Percentiles rank a stretch among this genome's conserved stretches.
phyloP scores from a whole-genome alignment of 768 basidiomycete species.

The Termitomyces sp. region DNA sequence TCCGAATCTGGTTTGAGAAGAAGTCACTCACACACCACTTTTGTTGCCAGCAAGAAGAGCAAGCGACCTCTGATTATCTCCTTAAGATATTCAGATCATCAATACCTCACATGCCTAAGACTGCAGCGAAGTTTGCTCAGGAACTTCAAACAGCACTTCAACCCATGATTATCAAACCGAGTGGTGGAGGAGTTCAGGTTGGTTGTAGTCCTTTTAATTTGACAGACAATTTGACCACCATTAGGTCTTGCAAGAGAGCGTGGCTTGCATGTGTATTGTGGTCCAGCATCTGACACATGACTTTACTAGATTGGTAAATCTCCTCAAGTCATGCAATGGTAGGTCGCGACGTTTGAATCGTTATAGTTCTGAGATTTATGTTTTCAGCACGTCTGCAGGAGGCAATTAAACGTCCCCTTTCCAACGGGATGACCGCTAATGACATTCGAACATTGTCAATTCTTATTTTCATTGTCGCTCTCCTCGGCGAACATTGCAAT shows the following conservation, averaged over 20 bases:
- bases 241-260: slow-evolving; percentile 85
- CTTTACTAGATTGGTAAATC: slow-evolving; percentile 68
- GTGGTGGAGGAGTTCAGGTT: slow-evolving; percentile 63
- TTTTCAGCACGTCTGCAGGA: slow-evolving; percentile 60
- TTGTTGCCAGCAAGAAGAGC: slow-evolving; percentile 67
- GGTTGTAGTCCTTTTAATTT: slow-evolving; percentile 13
- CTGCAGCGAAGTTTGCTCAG: slow-evolving; percentile 81
- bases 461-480: slow-evolving; percentile 78
- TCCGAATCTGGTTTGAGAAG: not conserved
- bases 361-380: not conserved
- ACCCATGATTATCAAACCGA: slow-evolving; percentile 89
- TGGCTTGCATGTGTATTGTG: slow-evolving; percentile 88
- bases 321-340: slow-evolving; percentile 88
- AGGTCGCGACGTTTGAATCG: slow-evolving; percentile 14
- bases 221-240: not conserved
- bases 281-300: slow-evolving; percentile 87
- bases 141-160: slow-evolving; percentile 80
- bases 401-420: slow-evolving; percentile 40
- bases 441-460: slow-evolving; percentile 60
- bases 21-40: not conserved
- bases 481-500: slow-evolving; percentile 86
- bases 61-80: slow-evolving; percentile 79
- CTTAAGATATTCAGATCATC: slow-evolving; percentile 84
- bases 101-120: slow-evolving; percentile 87
- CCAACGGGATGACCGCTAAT: slow-evolving; percentile 36